Base-by-base conservation (phyloP, 2,329 filamentous ascomycete genomes). In the Xylaria multiplex region DNA sequence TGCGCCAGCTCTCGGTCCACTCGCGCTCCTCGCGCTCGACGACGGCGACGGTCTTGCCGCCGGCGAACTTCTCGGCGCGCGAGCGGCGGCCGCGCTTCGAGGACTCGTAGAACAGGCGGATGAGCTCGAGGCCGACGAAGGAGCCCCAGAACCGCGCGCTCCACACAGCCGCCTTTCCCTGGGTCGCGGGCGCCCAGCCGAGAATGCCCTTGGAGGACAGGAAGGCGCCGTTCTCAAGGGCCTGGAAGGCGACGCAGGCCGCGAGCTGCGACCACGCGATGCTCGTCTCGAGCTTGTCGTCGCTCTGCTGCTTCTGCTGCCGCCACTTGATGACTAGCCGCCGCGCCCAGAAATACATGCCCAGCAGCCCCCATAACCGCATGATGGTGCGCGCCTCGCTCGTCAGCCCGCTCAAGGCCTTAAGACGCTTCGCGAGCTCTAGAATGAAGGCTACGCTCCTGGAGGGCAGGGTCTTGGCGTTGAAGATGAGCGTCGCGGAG, bases 191-290 rank as follows among this genome's bases (percentile, higher is more conserved):
- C 6, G 79, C 79, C 80, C 87, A 84, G 16, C 80, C 83, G 57
- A 97, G 76, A 3, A 96, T 86, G 22, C 90, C 90, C 77, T 93
- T 93, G 66, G 84, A 83, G 2, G 89, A 85, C 43, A 98, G 85
- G 81, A 91, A 97, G 16, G 91, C 91, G 45, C 86, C 85, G 80
- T 97, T 97, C 82, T 99, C 96, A 46, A 95, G 84, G 1, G 87
- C 80, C 79, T 97, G 93, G 81, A 91, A 97, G 9, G 82, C 76
- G 9, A 91, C 79, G 77, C 91, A 91, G 11, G 88, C 84, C 11
- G 84, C 69, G 22, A 97, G 86, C 77, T 96, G 91, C 6, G 86
- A 81, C 78, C 88, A 90, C 24, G 87, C 86, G 52, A 97, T 80
- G 40, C 77, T 70, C 8, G 76, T 76, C 67, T 82, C 83, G 64